Base-by-base conservation (phyloP, 2,329 filamentous ascomycete genomes). In the Fusarium sp. region DNA sequence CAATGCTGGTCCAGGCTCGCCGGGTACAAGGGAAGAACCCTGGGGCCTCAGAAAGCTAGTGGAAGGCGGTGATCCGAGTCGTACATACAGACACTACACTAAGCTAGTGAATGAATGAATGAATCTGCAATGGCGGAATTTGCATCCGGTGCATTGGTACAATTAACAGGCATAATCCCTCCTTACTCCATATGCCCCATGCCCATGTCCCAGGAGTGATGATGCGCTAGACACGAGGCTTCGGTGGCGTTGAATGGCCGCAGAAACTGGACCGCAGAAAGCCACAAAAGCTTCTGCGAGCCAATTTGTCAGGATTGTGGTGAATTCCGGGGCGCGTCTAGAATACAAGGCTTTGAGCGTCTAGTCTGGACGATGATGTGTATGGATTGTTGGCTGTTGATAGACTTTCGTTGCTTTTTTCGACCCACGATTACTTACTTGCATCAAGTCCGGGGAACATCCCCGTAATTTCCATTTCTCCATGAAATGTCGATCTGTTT, bases 61-160 rank as follows among this genome's bases (percentile, higher is more conserved):
- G 33, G 62, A 67, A 57, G 71, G 60, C 60, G 60, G 55, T 70
- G 69, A 60, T 70, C 69, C 69, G 71, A 73, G 70, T 73, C 67
- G 71, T 64, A 64, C 26, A 46, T 33, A 46, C 27, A 46, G 32
- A n/a, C 55, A 65, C 67, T 66, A 53, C n/a, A 35, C 53, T 58
- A 33, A 48, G 59, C 56, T 57, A 70, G 33, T n/a, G 4, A 15
- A 14, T 17, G 23, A 15, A 14, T 17, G 23, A 33, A 26, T 32
- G 52, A 57, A 59, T 64, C 64, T 69, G 27, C 42, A 67, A 37
- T 40, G 37, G 38, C 45, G 56, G 56, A 41, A 32, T 27, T 33
- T 53, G 32, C 54, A 60, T 62, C 59, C 30, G 53, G 54, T 49
- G 42, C 33, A 32, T 58, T 52, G 55, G 45, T 58, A 32, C 15